These are phyloP conservation scores for Nannizzia gypsea DNA, from an alignment of 2,329 filamentous ascomycete species.

Conservation along the genomic window DNA sequence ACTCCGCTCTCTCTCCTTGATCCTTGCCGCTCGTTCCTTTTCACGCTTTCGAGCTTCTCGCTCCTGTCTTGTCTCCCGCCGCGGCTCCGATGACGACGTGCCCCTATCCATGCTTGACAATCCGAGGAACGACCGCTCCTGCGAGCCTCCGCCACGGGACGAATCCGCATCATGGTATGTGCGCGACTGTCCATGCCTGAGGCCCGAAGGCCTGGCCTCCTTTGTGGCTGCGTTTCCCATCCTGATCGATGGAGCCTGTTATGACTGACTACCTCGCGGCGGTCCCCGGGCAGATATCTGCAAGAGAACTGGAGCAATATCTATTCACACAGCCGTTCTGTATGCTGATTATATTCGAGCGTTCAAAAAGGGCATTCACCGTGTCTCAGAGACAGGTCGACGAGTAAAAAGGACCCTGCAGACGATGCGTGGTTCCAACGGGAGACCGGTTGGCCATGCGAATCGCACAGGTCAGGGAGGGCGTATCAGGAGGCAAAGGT, in stretches of 20 bases:
- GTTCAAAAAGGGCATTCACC: not conserved
- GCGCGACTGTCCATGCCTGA: conserved; percentile 11
- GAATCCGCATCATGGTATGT: conserved; percentile 6
- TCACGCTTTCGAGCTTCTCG: conserved; percentile 76
- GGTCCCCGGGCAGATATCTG: no score
- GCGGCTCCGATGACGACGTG: conserved; percentile 42
- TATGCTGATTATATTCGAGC: not conserved
- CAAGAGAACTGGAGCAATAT: no score
- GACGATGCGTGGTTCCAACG: conserved; percentile 4
- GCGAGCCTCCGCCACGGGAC: conserved; percentile 17
- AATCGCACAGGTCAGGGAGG: not conserved
- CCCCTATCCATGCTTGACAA: conserved; percentile 42
- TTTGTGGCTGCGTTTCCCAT: conserved; percentile 40
- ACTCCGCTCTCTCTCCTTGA: conserved; percentile 80
- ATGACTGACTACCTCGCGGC: no score
- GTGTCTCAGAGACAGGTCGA: not conserved
- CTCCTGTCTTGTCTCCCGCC: conserved; percentile 82
- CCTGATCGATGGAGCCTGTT: not conserved
- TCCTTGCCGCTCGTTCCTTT: conserved; percentile 60
- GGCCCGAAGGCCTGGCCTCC: conserved; percentile 28
- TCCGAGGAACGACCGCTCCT: conserved; percentile 49
- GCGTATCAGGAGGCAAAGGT: not conserved
- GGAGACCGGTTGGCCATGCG: conserved; percentile 11
- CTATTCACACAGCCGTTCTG: no score
- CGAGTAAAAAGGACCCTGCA: not conserved